These are phyloP conservation scores for Solanum sitiens DNA, from an alignment of 257 asterid genomes.

Conservation along the genomic window DNA sequence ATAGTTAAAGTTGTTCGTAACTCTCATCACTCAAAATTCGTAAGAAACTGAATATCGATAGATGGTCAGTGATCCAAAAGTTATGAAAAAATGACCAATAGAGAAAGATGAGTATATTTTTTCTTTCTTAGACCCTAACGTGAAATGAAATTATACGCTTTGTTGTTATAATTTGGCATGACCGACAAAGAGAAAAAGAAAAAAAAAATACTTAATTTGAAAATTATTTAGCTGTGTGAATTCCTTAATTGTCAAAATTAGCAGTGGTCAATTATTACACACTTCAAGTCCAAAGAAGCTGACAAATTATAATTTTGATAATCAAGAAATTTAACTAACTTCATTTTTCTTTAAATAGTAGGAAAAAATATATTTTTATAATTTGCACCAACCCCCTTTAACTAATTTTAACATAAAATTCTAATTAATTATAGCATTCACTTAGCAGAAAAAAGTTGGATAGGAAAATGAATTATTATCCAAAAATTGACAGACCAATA, in stretches of 20 bases:
- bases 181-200: background rate
- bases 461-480: background rate
- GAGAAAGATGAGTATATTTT: background rate
- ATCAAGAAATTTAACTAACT: background rate
- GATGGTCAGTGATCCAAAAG: background rate
- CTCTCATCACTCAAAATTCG: background rate
- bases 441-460: background rate
- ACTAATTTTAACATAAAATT: too few species aligned
- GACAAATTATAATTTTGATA: background rate
- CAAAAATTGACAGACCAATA: background rate
- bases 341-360: background rate
- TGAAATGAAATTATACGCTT: background rate
- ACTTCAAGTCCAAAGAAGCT: background rate
- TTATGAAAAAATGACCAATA: background rate
- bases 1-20: background rate
- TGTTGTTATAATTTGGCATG: background rate
- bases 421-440: background rate
- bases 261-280: background rate
- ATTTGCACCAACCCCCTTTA: too few species aligned
- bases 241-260: background rate
- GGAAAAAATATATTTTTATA: background rate
- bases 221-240: background rate
- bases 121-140: background rate
- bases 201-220: background rate
- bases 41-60: background rate